Evolutionary conservation across 805 yeast species (phyloP), one percentile per base, ranked within the genome.

Genomic region (Candida odintsovae): DNA sequence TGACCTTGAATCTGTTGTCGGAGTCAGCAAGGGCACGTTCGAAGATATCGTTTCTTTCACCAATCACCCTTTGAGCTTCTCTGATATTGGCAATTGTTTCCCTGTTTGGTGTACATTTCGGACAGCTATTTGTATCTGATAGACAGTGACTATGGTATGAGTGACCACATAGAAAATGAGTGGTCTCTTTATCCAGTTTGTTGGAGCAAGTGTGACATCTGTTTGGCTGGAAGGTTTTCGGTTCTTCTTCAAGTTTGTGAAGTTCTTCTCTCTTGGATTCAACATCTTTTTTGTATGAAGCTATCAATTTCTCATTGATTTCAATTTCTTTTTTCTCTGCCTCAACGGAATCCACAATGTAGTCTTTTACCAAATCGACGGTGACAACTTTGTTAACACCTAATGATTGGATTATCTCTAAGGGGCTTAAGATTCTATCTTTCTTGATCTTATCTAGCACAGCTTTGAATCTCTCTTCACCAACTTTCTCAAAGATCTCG

Each of bases 161-260:
- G 58, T 94, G 99, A 26, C 75, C 74, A 67, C 99, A 94, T 52
- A 80, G 77, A 69, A 92, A 94, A 56, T 87, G 95, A 1, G 86
- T 77, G 3, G 83, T 75, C 0, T 98, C 97, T 38, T 82, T 72
- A 48, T 87, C 95, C 19, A 92, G 66, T 12, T 77, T 73, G 42
- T 51, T 56, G 6, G 57, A 48, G 23, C 63, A 60, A 1, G 58
- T 50, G 16, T 54, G 54, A 47, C 63, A 60, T 11, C 44, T 51
- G 0, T 51, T 50, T 3, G 56, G 54, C 37, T 75, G 53, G 65
- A 73, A 9, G 76, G 82, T 54, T 68, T 68, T 48, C 45, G 67
- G 58, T 2, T 50, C 52, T 3, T 53, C 47, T 61, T 45, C 59
- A 42, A 86, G 61, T 23, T 74, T 77, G 0, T 75, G 66, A n/a